Evolutionary conservation across 106 monocot genomes (phyloP).

Genomic region (Phalaenopsis equestris): DNA sequence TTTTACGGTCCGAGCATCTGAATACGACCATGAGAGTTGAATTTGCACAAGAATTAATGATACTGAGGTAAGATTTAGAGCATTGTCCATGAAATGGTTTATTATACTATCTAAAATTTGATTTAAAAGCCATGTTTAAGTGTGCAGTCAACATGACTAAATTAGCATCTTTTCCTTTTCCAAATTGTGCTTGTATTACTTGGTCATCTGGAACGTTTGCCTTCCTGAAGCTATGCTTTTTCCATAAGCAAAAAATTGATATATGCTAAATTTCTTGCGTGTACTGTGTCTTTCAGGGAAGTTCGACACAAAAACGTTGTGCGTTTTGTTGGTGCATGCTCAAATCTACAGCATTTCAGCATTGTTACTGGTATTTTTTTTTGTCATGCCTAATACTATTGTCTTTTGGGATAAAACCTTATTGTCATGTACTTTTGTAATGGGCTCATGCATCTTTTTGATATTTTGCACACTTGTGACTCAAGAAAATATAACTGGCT

Average conservation of each 20-base stretch:
- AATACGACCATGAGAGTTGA: slow-evolving; percentile 49
- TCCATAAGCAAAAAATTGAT: neutral
- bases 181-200: neutral
- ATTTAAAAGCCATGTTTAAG: neutral
- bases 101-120: neutral
- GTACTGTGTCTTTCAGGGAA: slow-evolving; percentile 30
- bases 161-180: neutral
- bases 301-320: slow-evolving; percentile 60
- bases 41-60: slow-evolving; percentile 83
- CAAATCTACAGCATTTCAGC: slow-evolving; percentile 45
- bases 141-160: neutral
- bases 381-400: neutral
- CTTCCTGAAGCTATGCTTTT: neutral
- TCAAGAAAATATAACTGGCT: slow-evolving; percentile 1
- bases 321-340: slow-evolving; percentile 48
- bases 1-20: slow-evolving; percentile 65
- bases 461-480: neutral
- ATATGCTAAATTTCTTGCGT: neutral
- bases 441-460: neutral
- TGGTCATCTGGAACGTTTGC: neutral
- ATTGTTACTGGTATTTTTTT: slow-evolving; percentile 50
- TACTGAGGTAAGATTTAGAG: slow-evolving; percentile 52
- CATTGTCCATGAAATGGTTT: neutral
- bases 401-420: neutral
- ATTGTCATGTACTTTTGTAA: neutral